Evolutionary conservation across 202 grass and related monocot genomes (phyloP).

Genomic region (Schoenoplectus triqueter): DNA sequence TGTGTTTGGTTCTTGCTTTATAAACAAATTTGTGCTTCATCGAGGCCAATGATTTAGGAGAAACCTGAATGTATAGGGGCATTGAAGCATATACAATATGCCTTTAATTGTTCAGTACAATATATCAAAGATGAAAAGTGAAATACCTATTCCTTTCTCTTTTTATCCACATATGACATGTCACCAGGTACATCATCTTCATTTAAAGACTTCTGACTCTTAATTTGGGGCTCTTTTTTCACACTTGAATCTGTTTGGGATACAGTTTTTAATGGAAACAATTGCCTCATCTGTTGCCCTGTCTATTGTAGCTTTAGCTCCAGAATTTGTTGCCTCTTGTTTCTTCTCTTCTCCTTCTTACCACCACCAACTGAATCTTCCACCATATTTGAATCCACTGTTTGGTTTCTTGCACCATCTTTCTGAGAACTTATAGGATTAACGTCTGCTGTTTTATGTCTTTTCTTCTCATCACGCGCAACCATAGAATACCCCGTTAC

Average conservation of each 20-base stretch:
- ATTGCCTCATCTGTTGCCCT: slow-evolving; percentile 39
- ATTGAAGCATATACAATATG: slow-evolving; percentile 28
- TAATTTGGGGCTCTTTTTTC: slow-evolving; percentile 6
- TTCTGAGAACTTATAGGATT: background rate
- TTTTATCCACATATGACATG: slow-evolving; percentile 24
- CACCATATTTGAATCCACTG: slow-evolving; percentile 40
- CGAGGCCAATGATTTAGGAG: slow-evolving; percentile 27
- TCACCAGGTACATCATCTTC: background rate
- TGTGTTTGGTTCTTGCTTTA: background rate
- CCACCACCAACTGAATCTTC: slow-evolving; percentile 48
- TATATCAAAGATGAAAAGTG: slow-evolving; percentile 52
- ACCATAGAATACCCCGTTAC: slow-evolving; percentile 2
- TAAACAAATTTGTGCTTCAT: slow-evolving; percentile 32
- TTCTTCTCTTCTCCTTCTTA: slow-evolving; percentile 65
- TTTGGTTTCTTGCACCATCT: slow-evolving; percentile 42
- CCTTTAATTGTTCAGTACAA: slow-evolving; percentile 41
- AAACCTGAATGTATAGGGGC: slow-evolving; percentile 21
- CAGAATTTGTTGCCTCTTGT: slow-evolving; percentile 42
- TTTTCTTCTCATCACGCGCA: background rate
- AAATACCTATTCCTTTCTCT: slow-evolving; percentile 45
- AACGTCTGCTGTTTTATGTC: background rate
- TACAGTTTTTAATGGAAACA: slow-evolving; percentile 36
- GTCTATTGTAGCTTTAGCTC: slow-evolving; percentile 44
- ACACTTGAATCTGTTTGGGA: no score
- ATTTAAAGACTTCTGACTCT: slow-evolving; percentile 19